phyloP scores from a whole-genome alignment of 441 rosid genomes.

The Adansonia madagascariensis region DNA sequence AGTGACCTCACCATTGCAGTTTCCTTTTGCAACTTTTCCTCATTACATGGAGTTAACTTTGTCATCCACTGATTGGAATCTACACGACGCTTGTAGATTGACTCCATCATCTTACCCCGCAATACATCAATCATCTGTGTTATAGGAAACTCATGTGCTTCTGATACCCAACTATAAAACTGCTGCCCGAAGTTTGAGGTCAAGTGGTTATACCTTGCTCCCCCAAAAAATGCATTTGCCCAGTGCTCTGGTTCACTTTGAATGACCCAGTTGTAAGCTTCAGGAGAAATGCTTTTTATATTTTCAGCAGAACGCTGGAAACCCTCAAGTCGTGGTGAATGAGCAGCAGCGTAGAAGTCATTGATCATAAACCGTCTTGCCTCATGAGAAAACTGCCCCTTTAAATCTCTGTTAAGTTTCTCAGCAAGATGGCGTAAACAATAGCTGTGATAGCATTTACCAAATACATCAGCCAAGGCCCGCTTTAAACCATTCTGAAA shows the following conservation, averaged over 20 bases:
- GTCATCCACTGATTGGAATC: conserved; percentile 63
- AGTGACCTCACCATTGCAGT: conserved; percentile 44
- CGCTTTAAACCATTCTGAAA: conserved; percentile 62
- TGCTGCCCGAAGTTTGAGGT: conserved; percentile 59
- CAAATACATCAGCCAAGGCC: conserved; percentile 57
- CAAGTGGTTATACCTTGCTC: conserved; percentile 70
- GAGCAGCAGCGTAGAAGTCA: conserved; percentile 71
- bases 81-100: conserved; percentile 55
- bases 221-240: conserved; percentile 68
- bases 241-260: conserved; percentile 77
- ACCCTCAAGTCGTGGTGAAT: conserved; percentile 49
- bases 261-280: conserved; percentile 68
- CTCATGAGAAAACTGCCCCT: conserved; percentile 72
- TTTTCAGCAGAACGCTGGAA: conserved; percentile 54
- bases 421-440: conserved; percentile 71
- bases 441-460: conserved; percentile 54
- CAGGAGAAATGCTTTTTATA: conserved; percentile 65
- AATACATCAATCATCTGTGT: conserved; percentile 69
- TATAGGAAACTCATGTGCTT: conserved; percentile 69
- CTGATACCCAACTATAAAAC: conserved; percentile 76
- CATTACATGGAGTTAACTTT: conserved; percentile 64
- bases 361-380: conserved; percentile 63
- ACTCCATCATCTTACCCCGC: conserved; percentile 72
- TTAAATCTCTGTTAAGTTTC: conserved; percentile 59
- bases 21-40: conserved; percentile 61